Percentiles rank a stretch among this genome's conserved stretches.
These are phyloP conservation scores for Sisymbrium altissimum DNA, from an alignment of 345 rosid species.

Conservation along the genomic window DNA sequence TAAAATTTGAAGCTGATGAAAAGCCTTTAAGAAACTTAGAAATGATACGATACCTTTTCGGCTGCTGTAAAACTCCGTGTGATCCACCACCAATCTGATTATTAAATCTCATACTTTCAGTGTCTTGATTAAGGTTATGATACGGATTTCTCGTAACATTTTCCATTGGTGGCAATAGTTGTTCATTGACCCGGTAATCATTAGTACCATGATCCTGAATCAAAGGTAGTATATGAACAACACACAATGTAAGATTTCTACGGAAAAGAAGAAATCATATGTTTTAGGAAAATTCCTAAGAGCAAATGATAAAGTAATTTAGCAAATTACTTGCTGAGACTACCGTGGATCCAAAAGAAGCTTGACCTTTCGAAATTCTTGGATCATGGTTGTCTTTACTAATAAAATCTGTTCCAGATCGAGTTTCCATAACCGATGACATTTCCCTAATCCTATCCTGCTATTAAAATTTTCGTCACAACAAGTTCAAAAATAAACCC, in stretches of 20 bases:
- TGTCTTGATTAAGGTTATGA: constrained; percentile 18
- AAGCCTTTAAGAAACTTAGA: not conserved
- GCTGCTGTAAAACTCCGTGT: constrained; percentile 19
- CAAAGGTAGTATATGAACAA: constrained; percentile 7
- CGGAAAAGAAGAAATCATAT: not conserved
- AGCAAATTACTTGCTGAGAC: constrained; percentile 43
- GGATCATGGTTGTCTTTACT: constrained; percentile 38
- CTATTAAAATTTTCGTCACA: constrained; percentile 15
- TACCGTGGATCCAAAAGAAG: constrained; percentile 40
- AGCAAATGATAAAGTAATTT: constrained; percentile 23
- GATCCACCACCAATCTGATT: constrained; percentile 23
- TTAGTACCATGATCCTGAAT: constrained; percentile 30
- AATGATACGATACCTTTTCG: constrained; percentile 19
- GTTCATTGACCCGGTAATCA: constrained; percentile 28
- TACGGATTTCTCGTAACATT: constrained; percentile 26
- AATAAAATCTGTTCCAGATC: constrained; percentile 34
- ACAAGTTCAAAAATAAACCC: not conserved
- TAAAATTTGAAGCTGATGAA: not conserved
- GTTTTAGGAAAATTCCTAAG: constrained; percentile 3
- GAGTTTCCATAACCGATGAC: constrained; percentile 38
- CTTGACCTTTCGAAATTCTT: constrained; percentile 29
- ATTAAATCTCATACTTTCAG: constrained; percentile 28
- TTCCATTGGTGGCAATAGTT: constrained; percentile 27
- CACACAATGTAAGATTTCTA: constrained; percentile 12
- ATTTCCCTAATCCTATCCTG: constrained; percentile 77